phyloP scores from a whole-genome alignment of 2,329 filamentous ascomycete genomes.

The Colletotrichum sp. region DNA sequence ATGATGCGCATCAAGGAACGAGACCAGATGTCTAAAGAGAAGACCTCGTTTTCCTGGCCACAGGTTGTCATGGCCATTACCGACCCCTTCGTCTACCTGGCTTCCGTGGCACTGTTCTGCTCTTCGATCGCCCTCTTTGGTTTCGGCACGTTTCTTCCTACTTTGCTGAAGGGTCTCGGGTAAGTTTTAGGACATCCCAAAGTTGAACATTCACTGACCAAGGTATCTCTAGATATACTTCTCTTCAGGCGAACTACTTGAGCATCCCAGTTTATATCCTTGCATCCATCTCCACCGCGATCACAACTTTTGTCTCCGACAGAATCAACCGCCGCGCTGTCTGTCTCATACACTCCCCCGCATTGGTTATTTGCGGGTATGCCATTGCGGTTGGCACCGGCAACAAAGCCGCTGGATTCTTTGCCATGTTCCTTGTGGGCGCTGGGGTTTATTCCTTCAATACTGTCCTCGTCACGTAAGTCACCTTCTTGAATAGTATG shows the following conservation, averaged over 20 bases:
- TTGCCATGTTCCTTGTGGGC: constrained; percentile 34
- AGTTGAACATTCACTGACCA: not conserved
- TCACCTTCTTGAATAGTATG: not conserved
- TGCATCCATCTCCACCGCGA: constrained; percentile 17
- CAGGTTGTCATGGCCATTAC: constrained; percentile 29
- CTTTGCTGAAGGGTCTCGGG: constrained; percentile 7
- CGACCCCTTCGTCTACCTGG: constrained; percentile 31
- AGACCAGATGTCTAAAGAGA: constrained; percentile 30
- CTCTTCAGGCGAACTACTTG: constrained; percentile 22
- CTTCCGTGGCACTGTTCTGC: constrained; percentile 31
- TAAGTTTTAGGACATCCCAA: not conserved
- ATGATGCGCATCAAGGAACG: constrained; percentile 30
- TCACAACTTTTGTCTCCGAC: constrained; percentile 29
- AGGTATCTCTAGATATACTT: constrained; percentile 1
- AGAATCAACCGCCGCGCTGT: constrained; percentile 31
- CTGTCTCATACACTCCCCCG: constrained; percentile 30
- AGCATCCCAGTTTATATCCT: constrained; percentile 23
- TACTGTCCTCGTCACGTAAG: not conserved
- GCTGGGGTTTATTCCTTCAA: not conserved
- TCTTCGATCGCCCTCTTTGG: constrained; percentile 32
- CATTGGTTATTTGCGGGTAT: constrained; percentile 36
- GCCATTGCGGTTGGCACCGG: constrained; percentile 33
- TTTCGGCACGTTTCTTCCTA: constrained; percentile 31
- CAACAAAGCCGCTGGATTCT: constrained; percentile 32
- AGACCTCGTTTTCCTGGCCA: constrained; percentile 27